A percentile compares a stretch with the other conserved stretches of the same genome.
phyloP scores from a whole-genome alignment of 108 stramenopile species.

The Stephanodiscus triporus region DNA sequence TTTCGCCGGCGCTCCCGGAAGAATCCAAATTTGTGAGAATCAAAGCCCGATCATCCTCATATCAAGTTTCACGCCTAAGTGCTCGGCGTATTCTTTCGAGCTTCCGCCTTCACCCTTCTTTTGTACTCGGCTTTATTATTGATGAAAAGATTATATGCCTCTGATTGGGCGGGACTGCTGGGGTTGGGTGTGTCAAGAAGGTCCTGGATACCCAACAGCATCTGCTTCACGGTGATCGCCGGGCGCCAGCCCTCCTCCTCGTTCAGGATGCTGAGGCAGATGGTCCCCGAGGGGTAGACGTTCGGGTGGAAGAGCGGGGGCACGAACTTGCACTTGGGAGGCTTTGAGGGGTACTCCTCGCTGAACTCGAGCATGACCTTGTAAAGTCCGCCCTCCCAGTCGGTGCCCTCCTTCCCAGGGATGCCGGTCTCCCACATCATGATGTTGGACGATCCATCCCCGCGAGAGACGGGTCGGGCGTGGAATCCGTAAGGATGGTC shows the following conservation, averaged over 20 bases:
- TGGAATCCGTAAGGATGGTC: constrained; percentile 98
- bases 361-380: constrained; percentile 94
- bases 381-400: constrained; percentile 98
- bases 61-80: constrained; percentile 8
- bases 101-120: constrained; percentile 83
- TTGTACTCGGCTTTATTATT: constrained; percentile 88
- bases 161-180: constrained; percentile 91
- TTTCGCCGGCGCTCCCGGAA: not conserved
- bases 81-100: constrained; percentile 65
- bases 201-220: constrained; percentile 97
- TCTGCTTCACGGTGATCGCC: constrained; percentile 96
- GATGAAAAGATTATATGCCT: constrained; percentile 93
- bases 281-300: constrained; percentile 89
- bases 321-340: constrained; percentile 97
- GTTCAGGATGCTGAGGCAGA: constrained; percentile 96
- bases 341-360: constrained; percentile 98
- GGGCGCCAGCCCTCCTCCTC: constrained; percentile 99
- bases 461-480: constrained; percentile 85
- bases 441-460: constrained; percentile 91
- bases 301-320: constrained; percentile 90
- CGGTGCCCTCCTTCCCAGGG: constrained; percentile 91
- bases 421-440: constrained; percentile 97
- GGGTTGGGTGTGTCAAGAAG: constrained; percentile 96
- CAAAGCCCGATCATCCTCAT: not conserved
- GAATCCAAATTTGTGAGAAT: not conserved